Conservation (phyloP, 257 asterid species). For the Solanum appendiculatum region DNA sequence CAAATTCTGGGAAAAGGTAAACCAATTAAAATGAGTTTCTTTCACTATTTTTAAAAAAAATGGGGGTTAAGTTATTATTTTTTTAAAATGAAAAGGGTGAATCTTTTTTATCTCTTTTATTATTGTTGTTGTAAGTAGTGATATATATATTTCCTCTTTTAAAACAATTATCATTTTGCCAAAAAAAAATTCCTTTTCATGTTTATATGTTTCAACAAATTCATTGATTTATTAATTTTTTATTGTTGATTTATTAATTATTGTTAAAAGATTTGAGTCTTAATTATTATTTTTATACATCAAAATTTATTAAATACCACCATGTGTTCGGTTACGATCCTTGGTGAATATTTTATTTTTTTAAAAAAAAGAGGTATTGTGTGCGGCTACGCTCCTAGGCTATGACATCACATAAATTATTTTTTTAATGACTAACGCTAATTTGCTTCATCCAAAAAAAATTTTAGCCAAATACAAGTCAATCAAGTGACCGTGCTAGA, state of each 20-base stretch:
- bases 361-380: not conserved
- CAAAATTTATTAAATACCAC: no score
- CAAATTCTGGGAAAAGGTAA: no score
- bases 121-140: not conserved
- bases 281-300: no score
- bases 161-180: no score
- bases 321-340: not conserved
- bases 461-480: no score
- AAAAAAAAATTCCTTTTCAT: not conserved
- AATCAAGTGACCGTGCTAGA: not conserved
- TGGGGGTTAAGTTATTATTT: not conserved
- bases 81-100: no score
- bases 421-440: not conserved
- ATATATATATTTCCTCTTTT: no score
- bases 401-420: no score
- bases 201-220: not conserved
- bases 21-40: no score
- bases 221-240: no score
- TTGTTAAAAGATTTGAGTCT: not conserved
- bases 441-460: no score
- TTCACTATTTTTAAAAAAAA: not conserved
- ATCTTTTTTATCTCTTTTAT: not conserved
- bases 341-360: not conserved
- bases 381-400: not conserved
- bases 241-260: no score